Base-by-base conservation (phyloP, 1,139 yeast species). In the Pichia sp. region DNA sequence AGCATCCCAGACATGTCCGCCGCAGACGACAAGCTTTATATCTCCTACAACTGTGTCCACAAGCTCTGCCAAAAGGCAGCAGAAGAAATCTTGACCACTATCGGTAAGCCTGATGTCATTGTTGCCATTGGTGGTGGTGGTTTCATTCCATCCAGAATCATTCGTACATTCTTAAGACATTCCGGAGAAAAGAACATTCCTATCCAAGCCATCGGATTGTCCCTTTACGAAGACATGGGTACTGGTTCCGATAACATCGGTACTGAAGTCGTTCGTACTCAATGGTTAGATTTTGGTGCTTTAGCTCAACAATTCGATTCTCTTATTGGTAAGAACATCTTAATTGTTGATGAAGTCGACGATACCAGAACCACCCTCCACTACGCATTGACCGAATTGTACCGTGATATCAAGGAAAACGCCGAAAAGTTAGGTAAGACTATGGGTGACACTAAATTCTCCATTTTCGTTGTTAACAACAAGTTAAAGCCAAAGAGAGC, bases 61-160 rank as follows among this genome's bases (percentile, higher is more conserved):
- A 94, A 91, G 72, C 78, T 90, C 57, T 91, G 97, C 68, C 96
- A 90, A 70, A 83, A 84, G 63, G 76, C 85, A 24, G 96, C 97
- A 19, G 81, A 74, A 51, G 75, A 76, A 54, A 80, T 90, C 62
- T 78, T 85, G 66, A 75, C 72, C 40, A 83, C 79, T 67, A 63
- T 68, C 38, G 73, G 72, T 34, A 79, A 83, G 61, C 96, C 96
- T 27, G 67, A 62, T 44, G 58, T 62, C 17, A 89, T 91, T 69
- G 83, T 91, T 53, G 97, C 97, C 59, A 88, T 91, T 61, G 69
- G 69, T 45, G 86, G 85, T 53, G 86, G 86, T 60, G 86, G 86
- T 14, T 79, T 80, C 60, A 81, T 81, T 50, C 85, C 86, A 38
- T 83, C 85, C 4, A 68, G 86, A 64, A 80, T 81, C 51, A 68